These are phyloP conservation scores for Fusarium nanum DNA, from an alignment of 2,329 filamentous ascomycete species.

Conservation along the genomic window DNA sequence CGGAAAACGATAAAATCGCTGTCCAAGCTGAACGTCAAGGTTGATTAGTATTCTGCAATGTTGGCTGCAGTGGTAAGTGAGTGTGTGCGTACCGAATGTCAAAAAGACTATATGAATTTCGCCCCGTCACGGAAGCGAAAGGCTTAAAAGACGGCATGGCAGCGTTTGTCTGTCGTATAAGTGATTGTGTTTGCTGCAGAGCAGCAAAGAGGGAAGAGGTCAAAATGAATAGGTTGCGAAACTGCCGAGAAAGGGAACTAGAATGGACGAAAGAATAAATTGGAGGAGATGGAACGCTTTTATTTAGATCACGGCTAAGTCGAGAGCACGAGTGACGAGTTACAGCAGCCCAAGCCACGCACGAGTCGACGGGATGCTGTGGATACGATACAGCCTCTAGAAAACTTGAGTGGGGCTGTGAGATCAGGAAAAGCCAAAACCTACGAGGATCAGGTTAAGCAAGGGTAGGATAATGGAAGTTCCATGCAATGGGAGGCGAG, in stretches of 20 bases:
- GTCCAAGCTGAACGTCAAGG: slow-evolving; percentile 67
- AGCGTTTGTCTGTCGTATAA: slow-evolving; percentile 30
- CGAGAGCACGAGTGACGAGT: slow-evolving; percentile 37
- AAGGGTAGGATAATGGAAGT: slow-evolving; percentile 33
- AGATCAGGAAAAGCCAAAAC: slow-evolving; percentile 41
- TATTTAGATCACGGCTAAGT: slow-evolving; percentile 43
- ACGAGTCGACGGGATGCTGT: slow-evolving; percentile 40
- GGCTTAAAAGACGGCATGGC: slow-evolving; percentile 69
- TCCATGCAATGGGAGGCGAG: slow-evolving; percentile 38
- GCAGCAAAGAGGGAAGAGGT: slow-evolving; percentile 12
- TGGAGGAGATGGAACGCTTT: slow-evolving; percentile 45
- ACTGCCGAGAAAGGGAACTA: slow-evolving; percentile 39
- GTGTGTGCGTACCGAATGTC: slow-evolving; percentile 64
- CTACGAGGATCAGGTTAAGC: slow-evolving; percentile 30
- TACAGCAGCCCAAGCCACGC: slow-evolving; percentile 38
- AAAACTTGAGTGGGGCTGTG: slow-evolving; percentile 39
- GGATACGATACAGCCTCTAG: slow-evolving; percentile 39
- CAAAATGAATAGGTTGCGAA: slow-evolving; percentile 25
- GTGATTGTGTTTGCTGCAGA: slow-evolving; percentile 26
- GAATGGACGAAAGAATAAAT: slow-evolving; percentile 34
- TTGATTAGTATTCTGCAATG: slow-evolving; percentile 9
- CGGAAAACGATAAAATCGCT: slow-evolving; percentile 84
- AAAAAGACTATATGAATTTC: slow-evolving; percentile 65
- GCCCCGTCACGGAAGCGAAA: slow-evolving; percentile 64
- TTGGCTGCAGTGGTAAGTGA: slow-evolving; percentile 1